Evolutionary conservation across 1,139 yeast genomes (phyloP).

Genomic region (Diutina mesorugosa): DNA sequence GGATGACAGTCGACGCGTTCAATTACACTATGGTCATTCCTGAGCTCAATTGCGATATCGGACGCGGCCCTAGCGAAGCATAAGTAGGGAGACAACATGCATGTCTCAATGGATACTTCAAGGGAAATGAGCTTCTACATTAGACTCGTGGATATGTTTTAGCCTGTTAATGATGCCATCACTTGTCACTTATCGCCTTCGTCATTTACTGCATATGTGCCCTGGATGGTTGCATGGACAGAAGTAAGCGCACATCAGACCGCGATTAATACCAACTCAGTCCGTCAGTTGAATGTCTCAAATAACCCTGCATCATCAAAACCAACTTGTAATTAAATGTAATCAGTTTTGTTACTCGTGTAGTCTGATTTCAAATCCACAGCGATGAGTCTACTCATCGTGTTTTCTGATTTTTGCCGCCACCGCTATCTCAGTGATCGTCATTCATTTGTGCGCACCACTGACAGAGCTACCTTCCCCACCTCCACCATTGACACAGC

Average conservation of each 20-base stretch:
- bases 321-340: background rate
- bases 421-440: background rate
- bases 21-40: too few species aligned
- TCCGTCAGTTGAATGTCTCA: background rate
- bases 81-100: too few species aligned
- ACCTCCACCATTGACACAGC: background rate
- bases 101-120: too few species aligned
- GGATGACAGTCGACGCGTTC: too few species aligned
- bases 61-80: too few species aligned
- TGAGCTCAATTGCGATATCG: too few species aligned
- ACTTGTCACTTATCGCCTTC: background rate
- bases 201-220: background rate
- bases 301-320: background rate
- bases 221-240: background rate
- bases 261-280: background rate
- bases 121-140: too few species aligned
- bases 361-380: too few species aligned
- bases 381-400: background rate
- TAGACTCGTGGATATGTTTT: too few species aligned
- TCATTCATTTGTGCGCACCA: background rate
- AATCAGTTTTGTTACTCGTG: background rate
- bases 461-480: background rate
- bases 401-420: background rate
- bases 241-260: background rate
- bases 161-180: background rate